phyloP scores from a whole-genome alignment of 2,329 filamentous ascomycete species.

The Aspergillus costaricaensis region DNA sequence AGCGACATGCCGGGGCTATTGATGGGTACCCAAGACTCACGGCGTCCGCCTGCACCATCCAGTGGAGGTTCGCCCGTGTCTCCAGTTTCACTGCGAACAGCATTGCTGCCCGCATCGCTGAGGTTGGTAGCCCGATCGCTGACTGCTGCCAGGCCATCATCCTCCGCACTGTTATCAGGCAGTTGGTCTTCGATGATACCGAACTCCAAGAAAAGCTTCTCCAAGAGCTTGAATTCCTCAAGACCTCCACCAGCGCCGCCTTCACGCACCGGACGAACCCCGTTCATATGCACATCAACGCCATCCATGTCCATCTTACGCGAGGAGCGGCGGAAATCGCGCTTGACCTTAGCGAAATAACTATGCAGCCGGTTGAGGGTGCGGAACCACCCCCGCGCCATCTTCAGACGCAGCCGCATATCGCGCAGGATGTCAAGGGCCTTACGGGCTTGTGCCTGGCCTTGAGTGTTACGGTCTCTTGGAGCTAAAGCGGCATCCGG shows the following conservation, averaged over 20 bases:
- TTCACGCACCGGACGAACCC: slow-evolving; percentile 35
- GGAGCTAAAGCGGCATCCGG: slow-evolving; percentile 50
- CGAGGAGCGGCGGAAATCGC: slow-evolving; percentile 39
- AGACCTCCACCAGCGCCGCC: slow-evolving; percentile 34
- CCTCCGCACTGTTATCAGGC: slow-evolving; percentile 34
- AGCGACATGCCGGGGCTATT: slow-evolving; percentile 40
- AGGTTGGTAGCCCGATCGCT: slow-evolving; percentile 36
- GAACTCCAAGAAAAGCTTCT: slow-evolving; percentile 45
- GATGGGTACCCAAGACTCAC: slow-evolving; percentile 46
- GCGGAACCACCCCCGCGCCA: slow-evolving; percentile 48
- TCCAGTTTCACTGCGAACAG: slow-evolving; percentile 43
- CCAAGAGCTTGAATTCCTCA: slow-evolving; percentile 45
- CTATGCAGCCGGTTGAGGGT: slow-evolving; percentile 45
- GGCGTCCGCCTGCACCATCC: slow-evolving; percentile 36
- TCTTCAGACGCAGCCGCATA: slow-evolving; percentile 43
- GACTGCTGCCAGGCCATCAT: slow-evolving; percentile 31
- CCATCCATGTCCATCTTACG: slow-evolving; percentile 36
- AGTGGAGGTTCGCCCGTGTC: slow-evolving; percentile 32
- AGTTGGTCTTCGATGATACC: slow-evolving; percentile 44
- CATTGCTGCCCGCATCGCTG: slow-evolving; percentile 45
- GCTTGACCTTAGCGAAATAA: slow-evolving; percentile 44
- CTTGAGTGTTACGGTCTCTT: slow-evolving; percentile 32
- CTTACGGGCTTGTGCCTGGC: slow-evolving; percentile 38
- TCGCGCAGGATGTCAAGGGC: slow-evolving; percentile 43
- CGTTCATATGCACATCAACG: slow-evolving; percentile 31